Percentiles rank a stretch among this genome's conserved stretches.
These are phyloP conservation scores for Aspergillus ellipticus DNA, from an alignment of 495 filamentous ascomycete species.

Conservation along the genomic window DNA sequence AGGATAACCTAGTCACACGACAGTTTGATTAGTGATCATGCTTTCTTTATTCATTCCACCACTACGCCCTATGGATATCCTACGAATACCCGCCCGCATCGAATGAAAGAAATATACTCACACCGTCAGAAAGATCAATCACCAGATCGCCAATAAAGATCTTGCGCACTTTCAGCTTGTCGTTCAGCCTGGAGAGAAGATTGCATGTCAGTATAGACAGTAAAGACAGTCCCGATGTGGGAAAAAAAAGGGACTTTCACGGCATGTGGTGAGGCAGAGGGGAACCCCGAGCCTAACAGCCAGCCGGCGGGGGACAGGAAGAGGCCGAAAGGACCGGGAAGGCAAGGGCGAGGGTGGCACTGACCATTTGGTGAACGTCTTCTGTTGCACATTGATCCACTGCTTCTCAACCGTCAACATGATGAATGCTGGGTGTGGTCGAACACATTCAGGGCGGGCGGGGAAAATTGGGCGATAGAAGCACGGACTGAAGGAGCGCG, in stretches of 20 bases:
- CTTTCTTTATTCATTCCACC: not conserved
- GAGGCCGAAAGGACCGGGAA: not conserved
- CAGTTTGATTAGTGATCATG: not conserved
- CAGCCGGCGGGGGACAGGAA: not conserved
- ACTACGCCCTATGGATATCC: not conserved
- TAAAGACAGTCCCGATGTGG: not conserved
- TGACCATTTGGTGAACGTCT: conserved; percentile 99
- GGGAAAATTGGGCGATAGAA: conserved; percentile 3
- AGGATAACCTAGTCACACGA: conserved; percentile 66
- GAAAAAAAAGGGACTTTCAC: not conserved
- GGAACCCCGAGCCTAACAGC: not conserved
- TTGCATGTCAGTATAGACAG: not conserved
- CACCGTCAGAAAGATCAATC: conserved; percentile 86
- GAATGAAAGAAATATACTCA: conserved; percentile 42
- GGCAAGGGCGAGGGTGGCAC: conserved; percentile 11
- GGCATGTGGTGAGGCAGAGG: not conserved
- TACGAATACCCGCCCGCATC: not conserved
- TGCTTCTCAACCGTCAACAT: conserved; percentile 74
- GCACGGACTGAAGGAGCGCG: conserved; percentile 3
- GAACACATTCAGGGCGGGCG: conserved; percentile 38
- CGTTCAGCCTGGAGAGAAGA: conserved; percentile 79
- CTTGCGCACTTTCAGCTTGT: conserved; percentile 75
- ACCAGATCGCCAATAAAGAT: conserved; percentile 79
- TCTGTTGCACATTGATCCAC: conserved; percentile 96
- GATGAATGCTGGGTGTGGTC: conserved; percentile 20